phyloP scores from a whole-genome alignment of 768 basidiomycete genomes.

The Suillus paluster region DNA sequence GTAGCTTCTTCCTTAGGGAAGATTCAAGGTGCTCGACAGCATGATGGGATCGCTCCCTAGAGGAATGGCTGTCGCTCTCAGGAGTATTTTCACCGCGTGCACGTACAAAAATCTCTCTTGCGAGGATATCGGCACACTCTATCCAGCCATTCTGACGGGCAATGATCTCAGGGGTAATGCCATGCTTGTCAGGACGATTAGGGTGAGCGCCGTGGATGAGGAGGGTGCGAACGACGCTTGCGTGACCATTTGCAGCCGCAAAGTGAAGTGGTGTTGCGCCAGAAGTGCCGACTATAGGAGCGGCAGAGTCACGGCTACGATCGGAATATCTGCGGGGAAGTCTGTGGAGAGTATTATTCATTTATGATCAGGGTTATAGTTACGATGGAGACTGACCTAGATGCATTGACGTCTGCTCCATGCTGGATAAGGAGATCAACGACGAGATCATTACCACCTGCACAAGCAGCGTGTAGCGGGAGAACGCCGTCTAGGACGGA shows the following conservation, averaged over 20 bases:
- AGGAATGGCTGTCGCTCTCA: constrained; percentile 18
- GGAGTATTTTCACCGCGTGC: constrained; percentile 48
- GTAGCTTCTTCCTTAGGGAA: constrained; percentile 52
- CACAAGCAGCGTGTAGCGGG: constrained; percentile 94
- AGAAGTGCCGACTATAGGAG: constrained; percentile 78
- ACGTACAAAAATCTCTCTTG: constrained; percentile 62
- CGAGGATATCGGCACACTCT: constrained; percentile 74
- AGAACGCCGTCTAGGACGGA: constrained; percentile 95
- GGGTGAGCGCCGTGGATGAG: constrained; percentile 86
- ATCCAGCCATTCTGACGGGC: constrained; percentile 82
- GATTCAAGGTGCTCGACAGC: constrained; percentile 35
- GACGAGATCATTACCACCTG: constrained; percentile 87
- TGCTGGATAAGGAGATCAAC: constrained; percentile 88
- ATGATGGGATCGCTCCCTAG: constrained; percentile 27
- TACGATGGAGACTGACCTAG: constrained; percentile 57
- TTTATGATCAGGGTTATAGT: constrained; percentile 5
- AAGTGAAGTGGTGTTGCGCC: constrained; percentile 97
- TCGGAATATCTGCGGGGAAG: constrained; percentile 78
- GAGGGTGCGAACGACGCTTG: constrained; percentile 73
- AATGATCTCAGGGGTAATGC: constrained; percentile 83
- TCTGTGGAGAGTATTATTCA: constrained; percentile 39
- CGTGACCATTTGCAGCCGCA: constrained; percentile 94
- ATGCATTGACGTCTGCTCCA: constrained; percentile 98
- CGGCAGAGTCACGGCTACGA: constrained; percentile 63
- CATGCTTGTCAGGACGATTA: constrained; percentile 87